These are phyloP conservation scores for Aspergillus sp. DNA, from an alignment of 2,329 filamentous ascomycete genomes.

Conservation along the genomic window DNA sequence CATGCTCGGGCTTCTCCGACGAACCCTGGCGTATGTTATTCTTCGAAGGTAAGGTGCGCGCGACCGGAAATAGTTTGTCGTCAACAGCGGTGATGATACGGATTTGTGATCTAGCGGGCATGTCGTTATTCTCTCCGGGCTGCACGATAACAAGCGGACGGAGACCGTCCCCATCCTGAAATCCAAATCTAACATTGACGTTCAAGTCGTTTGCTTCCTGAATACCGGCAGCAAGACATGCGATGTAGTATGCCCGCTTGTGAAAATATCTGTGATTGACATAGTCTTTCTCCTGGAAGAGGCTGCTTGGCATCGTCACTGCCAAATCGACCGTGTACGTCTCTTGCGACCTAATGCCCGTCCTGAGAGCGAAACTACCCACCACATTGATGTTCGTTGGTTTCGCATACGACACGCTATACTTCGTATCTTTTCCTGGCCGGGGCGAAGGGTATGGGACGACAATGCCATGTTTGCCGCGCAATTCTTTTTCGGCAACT, in stretches of 20 bases:
- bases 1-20: conserved; percentile 23
- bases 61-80: conserved; percentile 59
- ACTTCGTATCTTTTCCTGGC: conserved; percentile 67
- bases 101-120: conserved; percentile 50
- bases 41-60: conserved; percentile 63
- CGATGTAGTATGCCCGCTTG: conserved; percentile 85
- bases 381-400: conserved; percentile 78
- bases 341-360: conserved; percentile 56
- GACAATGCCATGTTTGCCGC: conserved; percentile 60
- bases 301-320: conserved; percentile 68
- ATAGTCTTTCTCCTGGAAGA: conserved; percentile 94
- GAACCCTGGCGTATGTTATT: conserved; percentile 60
- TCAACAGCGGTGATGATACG: conserved; percentile 71
- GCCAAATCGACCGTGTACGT: conserved; percentile 68
- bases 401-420: conserved; percentile 71
- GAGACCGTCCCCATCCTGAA: conserved; percentile 66
- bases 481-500: conserved; percentile 62
- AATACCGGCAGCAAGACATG: conserved; percentile 67
- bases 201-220: conserved; percentile 49
- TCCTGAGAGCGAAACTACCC: conserved; percentile 76
- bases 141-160: conserved; percentile 59
- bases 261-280: conserved; percentile 90
- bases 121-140: conserved; percentile 28
- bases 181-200: conserved; percentile 57
- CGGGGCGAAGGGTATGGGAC: conserved; percentile 80